A percentile compares a stretch with the other conserved stretches of the same genome.
phyloP scores from a whole-genome alignment of 805 yeast species.

The Wickerhamomyces pijperi region DNA sequence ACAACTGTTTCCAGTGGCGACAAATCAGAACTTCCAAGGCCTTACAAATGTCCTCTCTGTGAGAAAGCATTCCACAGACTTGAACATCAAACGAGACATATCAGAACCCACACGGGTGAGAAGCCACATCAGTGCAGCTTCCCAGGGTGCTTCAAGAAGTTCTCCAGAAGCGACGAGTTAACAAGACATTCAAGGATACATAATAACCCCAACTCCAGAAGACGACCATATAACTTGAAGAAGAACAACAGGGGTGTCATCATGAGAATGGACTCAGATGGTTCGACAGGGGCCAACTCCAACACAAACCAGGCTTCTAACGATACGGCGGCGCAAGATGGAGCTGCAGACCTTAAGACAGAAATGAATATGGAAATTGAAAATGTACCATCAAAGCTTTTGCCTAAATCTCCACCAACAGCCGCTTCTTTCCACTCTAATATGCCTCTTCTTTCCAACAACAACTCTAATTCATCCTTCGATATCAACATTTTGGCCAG shows the following conservation, averaged over 20 bases:
- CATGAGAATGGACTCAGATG: slow-evolving; percentile 1
- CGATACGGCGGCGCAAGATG: not conserved
- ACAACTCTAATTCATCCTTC: slow-evolving; percentile 10
- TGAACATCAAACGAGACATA: slow-evolving; percentile 72
- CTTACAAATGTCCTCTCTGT: slow-evolving; percentile 67
- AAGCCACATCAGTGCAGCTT: slow-evolving; percentile 70
- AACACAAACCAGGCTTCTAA: no score
- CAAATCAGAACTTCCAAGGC: slow-evolving; percentile 27
- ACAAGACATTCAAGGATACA: slow-evolving; percentile 68
- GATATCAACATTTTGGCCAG: slow-evolving; percentile 20
- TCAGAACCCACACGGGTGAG: slow-evolving; percentile 74
- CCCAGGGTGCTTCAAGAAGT: slow-evolving; percentile 59
- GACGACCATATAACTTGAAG: slow-evolving; percentile 37
- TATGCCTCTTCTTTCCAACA: slow-evolving; percentile 3
- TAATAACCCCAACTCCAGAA: slow-evolving; percentile 58
- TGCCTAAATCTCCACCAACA: slow-evolving; percentile 15
- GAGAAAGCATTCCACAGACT: slow-evolving; percentile 64
- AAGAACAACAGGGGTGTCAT: slow-evolving; percentile 9
- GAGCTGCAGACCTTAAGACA: slow-evolving; percentile 1
- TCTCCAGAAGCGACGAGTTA: slow-evolving; percentile 62
- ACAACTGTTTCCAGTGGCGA: slow-evolving; percentile 5
- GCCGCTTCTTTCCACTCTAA: slow-evolving; percentile 1
- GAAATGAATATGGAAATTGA: slow-evolving; percentile 1
- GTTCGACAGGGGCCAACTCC: no score
- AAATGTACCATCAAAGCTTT: not conserved